A percentile compares a stretch with the other conserved stretches of the same genome.
Evolutionary conservation across 2,329 filamentous ascomycete genomes (phyloP).

Genomic region (Xylaria polymorpha): DNA sequence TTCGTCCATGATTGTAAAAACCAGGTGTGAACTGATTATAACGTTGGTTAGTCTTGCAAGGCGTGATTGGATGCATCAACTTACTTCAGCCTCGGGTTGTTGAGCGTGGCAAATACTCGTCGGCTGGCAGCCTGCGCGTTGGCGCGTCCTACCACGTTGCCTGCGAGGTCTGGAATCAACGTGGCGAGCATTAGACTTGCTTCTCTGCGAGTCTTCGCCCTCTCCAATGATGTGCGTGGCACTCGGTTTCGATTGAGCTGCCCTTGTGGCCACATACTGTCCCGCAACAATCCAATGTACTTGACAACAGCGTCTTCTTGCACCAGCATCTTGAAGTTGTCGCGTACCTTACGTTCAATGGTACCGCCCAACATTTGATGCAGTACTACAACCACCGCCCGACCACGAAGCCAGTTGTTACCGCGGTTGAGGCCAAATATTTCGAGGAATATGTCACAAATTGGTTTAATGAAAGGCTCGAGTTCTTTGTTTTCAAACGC

Average conservation of each 20-base stretch:
- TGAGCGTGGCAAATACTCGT: slow-evolving; percentile 88
- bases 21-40: slow-evolving; percentile 70
- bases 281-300: slow-evolving; percentile 79
- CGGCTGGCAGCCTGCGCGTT: slow-evolving; percentile 93
- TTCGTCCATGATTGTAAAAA: slow-evolving; percentile 78
- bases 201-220: slow-evolving; percentile 83
- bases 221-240: slow-evolving; percentile 76
- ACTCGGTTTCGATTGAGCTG: slow-evolving; percentile 61
- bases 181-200: slow-evolving; percentile 90
- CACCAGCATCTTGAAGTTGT: slow-evolving; percentile 78
- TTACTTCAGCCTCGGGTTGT: slow-evolving; percentile 90
- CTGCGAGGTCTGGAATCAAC: slow-evolving; percentile 88
- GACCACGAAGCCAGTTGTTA: slow-evolving; percentile 96
- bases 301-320: slow-evolving; percentile 82
- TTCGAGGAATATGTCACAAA: slow-evolving; percentile 97
- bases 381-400: slow-evolving; percentile 94
- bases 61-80: slow-evolving; percentile 51
- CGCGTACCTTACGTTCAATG: slow-evolving; percentile 93
- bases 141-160: slow-evolving; percentile 89
- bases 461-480: slow-evolving; percentile 97
- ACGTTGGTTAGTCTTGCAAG: slow-evolving; percentile 37
- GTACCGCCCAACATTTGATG: slow-evolving; percentile 96
- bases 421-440: slow-evolving; percentile 93
- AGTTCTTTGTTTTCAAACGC: slow-evolving; percentile 91
- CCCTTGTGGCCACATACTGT: slow-evolving; percentile 85